These are phyloP conservation scores for Colletotrichum spinosum DNA, from an alignment of 2,329 filamentous ascomycete genomes.

Conservation along the genomic window DNA sequence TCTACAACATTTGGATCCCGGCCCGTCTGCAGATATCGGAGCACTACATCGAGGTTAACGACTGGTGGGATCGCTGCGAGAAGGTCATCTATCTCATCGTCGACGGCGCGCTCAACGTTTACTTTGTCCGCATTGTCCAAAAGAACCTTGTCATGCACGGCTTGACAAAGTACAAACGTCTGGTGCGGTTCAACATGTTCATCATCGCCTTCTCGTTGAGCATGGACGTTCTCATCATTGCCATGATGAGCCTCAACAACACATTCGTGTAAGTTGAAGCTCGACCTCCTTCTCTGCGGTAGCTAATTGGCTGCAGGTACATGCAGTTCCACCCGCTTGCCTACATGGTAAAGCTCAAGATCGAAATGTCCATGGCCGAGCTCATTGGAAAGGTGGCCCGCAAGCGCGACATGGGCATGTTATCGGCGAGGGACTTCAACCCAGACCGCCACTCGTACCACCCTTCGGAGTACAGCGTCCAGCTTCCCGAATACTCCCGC, in stretches of 20 bases:
- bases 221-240: constrained; percentile 56
- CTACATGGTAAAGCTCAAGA: constrained; percentile 65
- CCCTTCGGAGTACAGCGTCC: constrained; percentile 23
- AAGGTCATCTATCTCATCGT: constrained; percentile 63
- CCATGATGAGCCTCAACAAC: constrained; percentile 57
- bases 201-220: constrained; percentile 57
- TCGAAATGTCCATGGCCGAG: constrained; percentile 66
- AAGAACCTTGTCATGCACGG: constrained; percentile 43
- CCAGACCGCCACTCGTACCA: constrained; percentile 20
- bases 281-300: not conserved
- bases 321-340: constrained; percentile 65
- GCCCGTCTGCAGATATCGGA: constrained; percentile 57
- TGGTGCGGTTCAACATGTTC: constrained; percentile 57
- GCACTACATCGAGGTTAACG: constrained; percentile 57
- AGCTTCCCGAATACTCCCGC: constrained; percentile 12
- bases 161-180: constrained; percentile 56
- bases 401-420: constrained; percentile 31
- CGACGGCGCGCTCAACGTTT: constrained; percentile 60
- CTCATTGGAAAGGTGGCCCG: constrained; percentile 57
- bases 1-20: constrained; percentile 67
- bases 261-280: constrained; percentile 53
- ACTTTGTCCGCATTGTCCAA: constrained; percentile 54
- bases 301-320: constrained; percentile 47
- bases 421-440: constrained; percentile 22
- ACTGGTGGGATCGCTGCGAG: constrained; percentile 64